Base-by-base conservation (phyloP, 1,284 basidiomycete species). In the Boletus mariae region DNA sequence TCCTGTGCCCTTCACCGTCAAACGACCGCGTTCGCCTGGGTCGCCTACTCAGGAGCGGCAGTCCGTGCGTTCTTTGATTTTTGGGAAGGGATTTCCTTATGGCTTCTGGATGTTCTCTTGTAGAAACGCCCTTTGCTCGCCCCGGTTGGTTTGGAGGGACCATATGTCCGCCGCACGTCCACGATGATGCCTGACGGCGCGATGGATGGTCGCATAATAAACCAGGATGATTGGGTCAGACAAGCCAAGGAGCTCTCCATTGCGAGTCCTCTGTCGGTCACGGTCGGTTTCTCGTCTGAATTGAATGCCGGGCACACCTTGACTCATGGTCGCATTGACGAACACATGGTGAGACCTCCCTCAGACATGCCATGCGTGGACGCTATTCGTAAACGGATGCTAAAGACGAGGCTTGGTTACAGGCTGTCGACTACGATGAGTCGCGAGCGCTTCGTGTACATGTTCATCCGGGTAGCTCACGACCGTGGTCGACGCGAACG, bases 181-280 rank as follows among this genome's bases (percentile, higher is more conserved):
- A 59, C 57, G 20, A 20, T 20, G 47, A 49, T 58, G 28, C 20
- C 56, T 8, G 57, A 56, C 42, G 63, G 54, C 53, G 59, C 54
- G 51, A 38, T 48, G 46, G 54, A 65, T 37, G 71, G 69, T 45
- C 75, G 73, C 56, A 66, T 73, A 17, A 70, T 75, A 47, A 62
- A 70, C 10, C 75, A 80, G 5, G 85, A 86, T 54, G 85, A 87
- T 60, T 87, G 84, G 85, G 84, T 87, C 12, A 73, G 75, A 52
- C 82, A 82, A 60, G 77, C 85, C 10, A 74, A 78, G 54, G 80
- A 75, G 17, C 72, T 87, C 54, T 75, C 76, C 20, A 83, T 87
- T 38, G 74, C 78, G 54, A 82, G 80, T 56, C 81, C 83, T n/a
- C 61, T 74, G 26, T 55, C 57, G 12, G 50, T 62, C 51, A 45